Percentiles rank a stretch among this genome's conserved stretches.
phyloP scores from a whole-genome alignment of 805 yeast species.

The Sporopachydermia quercuum region DNA sequence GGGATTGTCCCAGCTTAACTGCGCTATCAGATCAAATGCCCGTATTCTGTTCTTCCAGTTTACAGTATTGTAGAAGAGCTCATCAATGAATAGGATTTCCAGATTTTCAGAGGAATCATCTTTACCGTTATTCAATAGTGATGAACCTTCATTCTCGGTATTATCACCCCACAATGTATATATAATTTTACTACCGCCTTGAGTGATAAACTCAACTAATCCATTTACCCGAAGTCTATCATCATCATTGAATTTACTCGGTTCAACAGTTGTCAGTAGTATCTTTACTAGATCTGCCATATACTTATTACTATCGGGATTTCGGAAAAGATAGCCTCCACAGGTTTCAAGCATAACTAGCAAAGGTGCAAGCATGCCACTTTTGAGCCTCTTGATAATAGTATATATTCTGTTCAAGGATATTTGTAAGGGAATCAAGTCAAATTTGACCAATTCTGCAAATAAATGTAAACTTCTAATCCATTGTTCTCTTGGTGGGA shows the following conservation, averaged over 20 bases:
- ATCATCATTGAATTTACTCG: slow-evolving; percentile 33
- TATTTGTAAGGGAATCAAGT: slow-evolving; percentile 52
- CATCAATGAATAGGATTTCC: not conserved
- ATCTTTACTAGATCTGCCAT: slow-evolving; percentile 52
- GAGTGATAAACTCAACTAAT: no score
- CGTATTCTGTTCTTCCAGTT: not conserved
- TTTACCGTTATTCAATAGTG: no score
- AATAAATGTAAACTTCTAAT: slow-evolving; percentile 20
- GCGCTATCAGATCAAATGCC: not conserved
- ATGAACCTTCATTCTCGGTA: no score
- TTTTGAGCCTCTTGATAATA: slow-evolving; percentile 35
- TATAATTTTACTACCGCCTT: no score
- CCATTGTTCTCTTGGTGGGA: not conserved
- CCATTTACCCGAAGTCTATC: slow-evolving; percentile 46
- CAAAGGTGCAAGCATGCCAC: slow-evolving; percentile 52
- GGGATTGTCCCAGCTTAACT: not conserved
- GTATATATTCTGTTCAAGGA: slow-evolving; percentile 59
- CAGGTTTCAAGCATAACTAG: slow-evolving; percentile 58
- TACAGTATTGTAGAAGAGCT: not conserved
- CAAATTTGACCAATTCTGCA: slow-evolving; percentile 64
- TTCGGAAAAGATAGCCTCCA: slow-evolving; percentile 48
- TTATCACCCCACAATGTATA: no score
- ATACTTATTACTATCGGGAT: slow-evolving; percentile 37
- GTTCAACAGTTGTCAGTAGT: slow-evolving; percentile 34
- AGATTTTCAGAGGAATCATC: slow-evolving; percentile 32